Percentiles rank a stretch among this genome's conserved stretches.
These are phyloP conservation scores for Cladosporium sp. DNA, from an alignment of 2,329 filamentous ascomycete species.

Conservation along the genomic window DNA sequence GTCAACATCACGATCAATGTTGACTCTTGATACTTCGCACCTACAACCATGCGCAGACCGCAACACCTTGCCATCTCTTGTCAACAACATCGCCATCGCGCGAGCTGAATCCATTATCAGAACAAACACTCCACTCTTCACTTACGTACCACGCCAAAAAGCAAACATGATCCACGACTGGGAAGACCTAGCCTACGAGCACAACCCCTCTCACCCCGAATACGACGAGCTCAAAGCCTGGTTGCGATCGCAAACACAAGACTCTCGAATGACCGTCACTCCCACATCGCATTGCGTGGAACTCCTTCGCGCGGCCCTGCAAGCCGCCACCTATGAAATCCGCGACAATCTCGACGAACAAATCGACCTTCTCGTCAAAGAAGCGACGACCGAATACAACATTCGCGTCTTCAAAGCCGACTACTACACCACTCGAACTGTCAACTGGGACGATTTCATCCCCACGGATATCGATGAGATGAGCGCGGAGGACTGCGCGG, in stretches of 20 bases:
- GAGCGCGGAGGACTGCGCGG: neutral
- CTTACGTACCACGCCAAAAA: neutral
- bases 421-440: neutral
- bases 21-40: too few species aligned
- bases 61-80: too few species aligned
- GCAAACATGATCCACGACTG: conserved; percentile 7
- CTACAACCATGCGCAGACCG: too few species aligned
- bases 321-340: conserved; percentile 1
- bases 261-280: neutral
- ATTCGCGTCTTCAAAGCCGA: neutral
- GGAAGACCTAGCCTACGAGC: neutral
- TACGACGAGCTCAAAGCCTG: conserved; percentile 9
- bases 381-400: neutral
- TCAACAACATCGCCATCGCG: too few species aligned
- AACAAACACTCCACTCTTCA: too few species aligned
- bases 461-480: neutral
- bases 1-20: too few species aligned
- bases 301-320: neutral
- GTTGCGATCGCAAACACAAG: conserved; percentile 8
- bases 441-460: conserved; percentile 4
- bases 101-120: too few species aligned
- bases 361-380: conserved; percentile 1
- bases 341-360: conserved; percentile 7
- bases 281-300: neutral
- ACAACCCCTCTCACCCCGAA: neutral